Base-by-base conservation (phyloP, 305 asterid genomes). In the Fraxinus albicans region DNA sequence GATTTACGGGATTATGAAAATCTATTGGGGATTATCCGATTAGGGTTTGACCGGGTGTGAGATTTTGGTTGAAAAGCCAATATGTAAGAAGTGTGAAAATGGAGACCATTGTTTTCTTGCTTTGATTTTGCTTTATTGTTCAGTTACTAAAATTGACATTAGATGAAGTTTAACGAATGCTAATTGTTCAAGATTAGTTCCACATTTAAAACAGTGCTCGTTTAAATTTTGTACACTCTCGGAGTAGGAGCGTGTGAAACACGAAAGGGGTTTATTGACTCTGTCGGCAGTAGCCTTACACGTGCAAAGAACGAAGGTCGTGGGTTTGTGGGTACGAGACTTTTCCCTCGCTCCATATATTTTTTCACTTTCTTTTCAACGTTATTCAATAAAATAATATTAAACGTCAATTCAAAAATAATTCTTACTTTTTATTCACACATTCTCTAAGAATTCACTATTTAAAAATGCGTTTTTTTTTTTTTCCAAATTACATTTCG, bases 11-110 rank as follows among this genome's bases (percentile, higher is more conserved):
- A 81, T 81, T n/a, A 47, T 12, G 81, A 77, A 67, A 81, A 80
- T 76, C 36, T 17, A 76, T 33, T 25, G 12, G 73, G 79, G 4
- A 60, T 60, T 60, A 21, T n/a, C 70, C 70, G 70, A 60, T 84
- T 85, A 86, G 89, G 89, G 90, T 84, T 86, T 86, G 87, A 76
- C 31, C 83, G 83, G 83, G 74, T 44, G 84, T 79, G 73, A 73
- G 89, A 86, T 76, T 88, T 83, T 85, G 87, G 84, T 29, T 76
- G 81, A 77, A 80, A 55, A 74, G 77, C 76, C 76, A 78, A 76
- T 80, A 77, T 47, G 72, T 23, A 23, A 29, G 73, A 21, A 63
- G 79, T 27, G 33, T 17, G 55, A 81, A 70, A 63, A 63, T 63
- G 33, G 85, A 74, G 40, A 65, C 80, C 82, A 76, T 84, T 83